Evolutionary conservation across 257 asterid species (phyloP), one percentile per base, ranked within the genome.

Genomic region (Catharanthus roseus): DNA sequence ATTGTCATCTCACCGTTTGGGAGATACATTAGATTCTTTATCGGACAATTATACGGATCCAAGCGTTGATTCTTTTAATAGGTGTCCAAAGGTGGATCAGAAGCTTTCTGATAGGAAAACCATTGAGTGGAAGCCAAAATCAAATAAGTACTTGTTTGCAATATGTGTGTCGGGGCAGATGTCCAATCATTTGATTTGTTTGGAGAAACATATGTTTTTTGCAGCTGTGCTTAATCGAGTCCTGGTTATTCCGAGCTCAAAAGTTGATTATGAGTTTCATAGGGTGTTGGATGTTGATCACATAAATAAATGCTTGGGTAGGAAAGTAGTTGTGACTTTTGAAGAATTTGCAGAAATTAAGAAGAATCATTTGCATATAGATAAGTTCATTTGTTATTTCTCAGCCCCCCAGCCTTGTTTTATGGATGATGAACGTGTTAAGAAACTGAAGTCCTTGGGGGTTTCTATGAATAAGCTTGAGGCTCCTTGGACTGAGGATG

Each of bases 151-250:
- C 70, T 82, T 95, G 85, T 85, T 95, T 72, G 97, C 97, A 0
- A 82, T 95, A 57, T 95, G 99, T 56, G 86, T 81, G 26, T 95
- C 98, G 1, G 97, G 99, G 15, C 99, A 95, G 80, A 91, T 95
- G 97, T 95, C 98, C 2, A 95, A 95, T 77, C 99, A 86, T 83
- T 83, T 95, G 89, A 90, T 91, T 75, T 95, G 99, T 79, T 80
- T 95, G 72, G 99, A 91, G 87, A 95, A 89, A 85, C 99, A 91
- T 68, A 89, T 89, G 97, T 86, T 91, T 76, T 95, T 95, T 47
- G 99, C 99, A 0, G 96, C 99, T 34, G 39, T 87, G 82, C 86
- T 95, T 68, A 85, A 85, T 62, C 86, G 99, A 28, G 54, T 89
- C 24, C 77, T 95, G 84, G 96, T 95, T 56, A 87, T 95, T 75